These are phyloP conservation scores for Harringtonia aguacate DNA, from an alignment of 2,329 filamentous ascomycete species.

Conservation along the genomic window DNA sequence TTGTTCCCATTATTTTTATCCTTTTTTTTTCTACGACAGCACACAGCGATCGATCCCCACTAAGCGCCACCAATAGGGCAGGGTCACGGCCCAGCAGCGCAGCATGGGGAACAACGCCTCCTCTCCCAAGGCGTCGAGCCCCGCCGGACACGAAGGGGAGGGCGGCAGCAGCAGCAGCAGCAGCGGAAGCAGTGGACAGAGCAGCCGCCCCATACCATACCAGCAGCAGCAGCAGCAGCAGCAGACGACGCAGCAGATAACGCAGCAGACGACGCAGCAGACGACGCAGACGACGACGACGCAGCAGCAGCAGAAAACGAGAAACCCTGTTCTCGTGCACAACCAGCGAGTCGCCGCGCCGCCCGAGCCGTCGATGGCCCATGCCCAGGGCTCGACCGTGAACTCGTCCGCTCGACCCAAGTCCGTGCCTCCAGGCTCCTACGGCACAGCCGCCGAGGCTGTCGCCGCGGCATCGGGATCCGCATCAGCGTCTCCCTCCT, in stretches of 20 bases:
- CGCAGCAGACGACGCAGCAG: slow-evolving; percentile 14
- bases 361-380: slow-evolving; percentile 50
- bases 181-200: slow-evolving; percentile 11
- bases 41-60: too few relatives aligned
- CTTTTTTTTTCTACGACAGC: too few relatives aligned
- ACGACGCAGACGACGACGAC: too few relatives aligned
- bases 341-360: slow-evolving; percentile 42
- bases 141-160: slow-evolving; percentile 12
- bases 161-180: slow-evolving; percentile 12
- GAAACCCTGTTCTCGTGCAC: slow-evolving; percentile 44
- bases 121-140: slow-evolving; percentile 24
- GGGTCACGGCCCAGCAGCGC: slow-evolving; percentile 2
- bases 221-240: slow-evolving; percentile 18
- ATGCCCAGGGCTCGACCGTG: slow-evolving; percentile 45
- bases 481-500: slow-evolving; percentile 6
- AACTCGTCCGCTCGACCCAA: slow-evolving; percentile 18
- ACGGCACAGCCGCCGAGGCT: slow-evolving; percentile 7
- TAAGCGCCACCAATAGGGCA: neutral
- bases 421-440: slow-evolving; percentile 15
- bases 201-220: slow-evolving; percentile 13
- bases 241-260: slow-evolving; percentile 22
- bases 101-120: slow-evolving; percentile 36
- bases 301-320: slow-evolving; percentile 12
- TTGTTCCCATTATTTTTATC: too few relatives aligned
- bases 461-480: slow-evolving; percentile 7